A percentile compares a stretch with the other conserved stretches of the same genome.
Conservation (phyloP, 495 filamentous ascomycete species). For the Physcia stellaris region DNA sequence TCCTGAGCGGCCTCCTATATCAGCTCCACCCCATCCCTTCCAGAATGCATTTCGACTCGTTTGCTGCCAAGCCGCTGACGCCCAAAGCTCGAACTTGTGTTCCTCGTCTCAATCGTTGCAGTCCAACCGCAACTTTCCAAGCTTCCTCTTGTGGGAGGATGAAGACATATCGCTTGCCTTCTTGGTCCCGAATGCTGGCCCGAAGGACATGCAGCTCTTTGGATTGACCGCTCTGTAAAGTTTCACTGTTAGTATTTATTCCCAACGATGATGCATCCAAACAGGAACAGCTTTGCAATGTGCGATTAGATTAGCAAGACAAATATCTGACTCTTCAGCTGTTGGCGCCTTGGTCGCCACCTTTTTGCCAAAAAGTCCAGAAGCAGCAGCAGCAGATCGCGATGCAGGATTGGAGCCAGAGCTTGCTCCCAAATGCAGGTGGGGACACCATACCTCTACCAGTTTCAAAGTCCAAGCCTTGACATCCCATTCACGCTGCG, state of each 20-base stretch:
- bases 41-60: constrained; percentile 48
- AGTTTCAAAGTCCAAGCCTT: constrained; percentile 94
- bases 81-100: constrained; percentile 53
- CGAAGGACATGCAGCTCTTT: constrained; percentile 65
- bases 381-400: constrained; percentile 15
- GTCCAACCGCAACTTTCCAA: constrained; percentile 81
- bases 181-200: constrained; percentile 69
- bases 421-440: constrained; percentile 25
- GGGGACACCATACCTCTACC: constrained; percentile 78
- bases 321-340: constrained; percentile 49
- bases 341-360: constrained; percentile 31
- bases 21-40: constrained; percentile 45
- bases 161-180: constrained; percentile 73
- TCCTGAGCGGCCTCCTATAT: too few relatives aligned
- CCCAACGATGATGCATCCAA: constrained; percentile 6
- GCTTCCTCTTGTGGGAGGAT: constrained; percentile 68
- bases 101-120: constrained; percentile 61
- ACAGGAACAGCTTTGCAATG: constrained; percentile 33
- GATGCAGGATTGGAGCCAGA: constrained; percentile 24
- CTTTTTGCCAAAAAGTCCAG: constrained; percentile 27
- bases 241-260: constrained; percentile 19
- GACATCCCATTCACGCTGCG: constrained; percentile 93
- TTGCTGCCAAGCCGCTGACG: constrained; percentile 42
- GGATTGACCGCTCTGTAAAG: constrained; percentile 38
- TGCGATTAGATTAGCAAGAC: constrained; percentile 41